These are phyloP conservation scores for Hyphopichia buzzinii DNA, from an alignment of 1,139 yeast genomes.

Conservation along the genomic window DNA sequence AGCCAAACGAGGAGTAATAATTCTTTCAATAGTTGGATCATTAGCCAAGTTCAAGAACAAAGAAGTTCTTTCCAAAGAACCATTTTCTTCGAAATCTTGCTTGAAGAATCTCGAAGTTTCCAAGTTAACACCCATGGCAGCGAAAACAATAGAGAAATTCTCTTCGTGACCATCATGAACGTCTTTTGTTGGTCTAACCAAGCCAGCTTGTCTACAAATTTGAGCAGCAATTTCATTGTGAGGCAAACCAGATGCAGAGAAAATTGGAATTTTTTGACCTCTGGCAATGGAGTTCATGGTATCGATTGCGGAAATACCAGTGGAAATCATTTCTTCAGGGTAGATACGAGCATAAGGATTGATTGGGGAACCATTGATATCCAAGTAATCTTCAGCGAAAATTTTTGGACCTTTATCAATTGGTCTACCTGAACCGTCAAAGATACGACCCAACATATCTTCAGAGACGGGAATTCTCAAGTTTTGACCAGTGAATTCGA, in stretches of 20 bases:
- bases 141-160: conserved; percentile 97
- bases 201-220: conserved; percentile 99
- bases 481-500: conserved; percentile 94
- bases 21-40: conserved; percentile 99
- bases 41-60: conserved; percentile 96
- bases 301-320: conserved; percentile 97
- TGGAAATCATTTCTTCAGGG: conserved; percentile 99
- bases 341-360: conserved; percentile 97
- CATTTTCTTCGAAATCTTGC: conserved; percentile 99
- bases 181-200: conserved; percentile 98
- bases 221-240: conserved; percentile 99
- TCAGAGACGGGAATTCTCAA: conserved; percentile 94
- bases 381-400: conserved; percentile 96
- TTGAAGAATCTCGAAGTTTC: conserved; percentile 62
- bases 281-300: conserved; percentile 99
- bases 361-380: conserved; percentile 97
- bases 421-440: conserved; percentile 98
- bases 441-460: conserved; percentile 95
- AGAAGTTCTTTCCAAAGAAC: conserved; percentile 95
- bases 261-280: conserved; percentile 98
- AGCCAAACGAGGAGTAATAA: conserved; percentile 98
- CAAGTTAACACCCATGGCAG: conserved; percentile 68
- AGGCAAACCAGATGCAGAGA: conserved; percentile 98
- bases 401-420: conserved; percentile 98
- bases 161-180: conserved; percentile 99